Percentiles rank a stretch among this genome's conserved stretches.
These are phyloP conservation scores for Phytopythium boreale DNA, from an alignment of 352 stramenopile genomes.

Conservation along the genomic window DNA sequence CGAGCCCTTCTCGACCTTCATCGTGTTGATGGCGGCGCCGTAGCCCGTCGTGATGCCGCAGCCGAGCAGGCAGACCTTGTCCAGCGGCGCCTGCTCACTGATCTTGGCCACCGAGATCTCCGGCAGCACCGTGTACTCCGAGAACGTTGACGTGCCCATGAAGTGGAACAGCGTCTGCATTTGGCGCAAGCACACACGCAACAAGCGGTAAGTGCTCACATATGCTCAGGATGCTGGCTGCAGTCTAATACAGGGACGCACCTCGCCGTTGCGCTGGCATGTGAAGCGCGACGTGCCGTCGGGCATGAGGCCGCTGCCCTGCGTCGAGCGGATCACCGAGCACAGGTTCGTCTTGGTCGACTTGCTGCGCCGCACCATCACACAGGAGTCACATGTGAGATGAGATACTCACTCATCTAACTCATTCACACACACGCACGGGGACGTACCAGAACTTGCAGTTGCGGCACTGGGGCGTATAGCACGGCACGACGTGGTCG, in stretches of 20 bases:
- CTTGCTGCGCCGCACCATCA: conserved; percentile 35
- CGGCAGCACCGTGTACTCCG: conserved; percentile 85
- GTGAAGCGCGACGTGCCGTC: conserved; percentile 83
- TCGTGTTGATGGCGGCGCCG: conserved; percentile 81
- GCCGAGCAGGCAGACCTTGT: conserved; percentile 93
- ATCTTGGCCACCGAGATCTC: conserved; percentile 87
- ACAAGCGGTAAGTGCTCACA: background rate
- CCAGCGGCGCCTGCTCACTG: conserved; percentile 54
- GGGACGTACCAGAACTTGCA: conserved; percentile 81
- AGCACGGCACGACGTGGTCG: conserved; percentile 95
- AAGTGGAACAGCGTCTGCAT: conserved; percentile 77
- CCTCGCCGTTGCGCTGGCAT: conserved; percentile 81
- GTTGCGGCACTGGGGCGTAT: conserved; percentile 90
- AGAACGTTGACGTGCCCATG: conserved; percentile 88
- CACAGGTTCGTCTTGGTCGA: conserved; percentile 86
- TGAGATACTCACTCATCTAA: background rate
- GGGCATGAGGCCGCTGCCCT: conserved; percentile 78
- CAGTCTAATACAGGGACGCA: conserved; percentile 11
- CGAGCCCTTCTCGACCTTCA: conserved; percentile 85
- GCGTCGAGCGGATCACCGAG: conserved; percentile 77
- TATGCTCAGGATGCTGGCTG: background rate
- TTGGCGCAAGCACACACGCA: background rate
- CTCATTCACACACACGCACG: background rate
- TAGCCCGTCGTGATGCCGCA: conserved; percentile 95
- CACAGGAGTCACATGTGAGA: background rate